These are phyloP conservation scores for Fragaria ananassa DNA, from an alignment of 306 rosid species.

Conservation along the genomic window DNA sequence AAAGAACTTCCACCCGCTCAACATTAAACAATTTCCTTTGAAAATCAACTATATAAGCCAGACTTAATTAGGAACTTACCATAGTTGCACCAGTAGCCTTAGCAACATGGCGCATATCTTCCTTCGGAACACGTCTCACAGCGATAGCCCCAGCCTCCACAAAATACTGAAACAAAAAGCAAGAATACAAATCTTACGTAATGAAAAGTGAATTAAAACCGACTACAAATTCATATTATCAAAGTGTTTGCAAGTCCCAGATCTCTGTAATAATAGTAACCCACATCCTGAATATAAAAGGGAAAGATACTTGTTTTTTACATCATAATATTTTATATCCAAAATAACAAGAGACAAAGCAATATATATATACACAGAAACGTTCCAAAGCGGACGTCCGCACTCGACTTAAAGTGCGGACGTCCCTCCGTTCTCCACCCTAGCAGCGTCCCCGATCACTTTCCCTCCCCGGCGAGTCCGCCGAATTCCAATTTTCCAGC, in stretches of 20 bases:
- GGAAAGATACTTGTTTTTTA: neutral
- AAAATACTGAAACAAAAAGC: conserved; percentile 64
- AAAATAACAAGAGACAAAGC: neutral
- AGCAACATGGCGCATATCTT: conserved; percentile 99
- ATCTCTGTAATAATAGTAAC: neutral
- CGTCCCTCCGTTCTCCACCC: too few relatives aligned
- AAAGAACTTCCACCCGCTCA: neutral
- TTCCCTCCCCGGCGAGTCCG: too few relatives aligned
- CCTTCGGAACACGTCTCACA: conserved; percentile 87
- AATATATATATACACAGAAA: neutral
- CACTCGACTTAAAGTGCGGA: too few relatives aligned
- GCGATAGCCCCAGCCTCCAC: conserved; percentile 98
- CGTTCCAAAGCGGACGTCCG: too few relatives aligned
- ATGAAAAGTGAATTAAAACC: neutral
- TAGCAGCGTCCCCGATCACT: too few relatives aligned
- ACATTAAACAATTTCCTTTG: neutral
- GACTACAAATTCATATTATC: neutral
- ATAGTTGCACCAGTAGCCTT: conserved; percentile 96
- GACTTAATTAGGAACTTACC: conserved; percentile 43
- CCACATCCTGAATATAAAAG: neutral
- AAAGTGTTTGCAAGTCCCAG: neutral
- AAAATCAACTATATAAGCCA: neutral
- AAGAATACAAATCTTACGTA: conserved; percentile 3
- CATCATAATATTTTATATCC: neutral
- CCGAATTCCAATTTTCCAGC: too few relatives aligned